Percentiles rank a stretch among this genome's conserved stretches.
Conservation (phyloP, 768 basidiomycete genomes). For the Cubamyces sp. region DNA sequence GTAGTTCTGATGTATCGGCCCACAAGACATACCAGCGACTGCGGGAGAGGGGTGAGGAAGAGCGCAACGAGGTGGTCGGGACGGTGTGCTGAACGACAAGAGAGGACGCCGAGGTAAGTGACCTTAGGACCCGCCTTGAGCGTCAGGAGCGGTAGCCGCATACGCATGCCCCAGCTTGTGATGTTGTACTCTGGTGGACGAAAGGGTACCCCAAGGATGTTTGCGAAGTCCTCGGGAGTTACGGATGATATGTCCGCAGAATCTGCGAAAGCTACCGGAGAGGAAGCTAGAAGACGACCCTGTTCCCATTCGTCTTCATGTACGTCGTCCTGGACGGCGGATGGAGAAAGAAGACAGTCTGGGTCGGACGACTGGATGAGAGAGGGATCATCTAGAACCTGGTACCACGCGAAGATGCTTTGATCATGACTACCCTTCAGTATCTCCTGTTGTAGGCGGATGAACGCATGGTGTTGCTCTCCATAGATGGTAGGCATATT, state of each 20-base stretch:
- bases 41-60: background rate
- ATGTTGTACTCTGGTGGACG: background rate
- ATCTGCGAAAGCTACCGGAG: background rate
- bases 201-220: background rate
- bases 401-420: slow-evolving; percentile 1
- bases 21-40: background rate
- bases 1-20: background rate
- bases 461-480: slow-evolving; percentile 9
- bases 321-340: background rate
- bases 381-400: too few relatives aligned
- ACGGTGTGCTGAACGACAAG: background rate
- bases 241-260: background rate
- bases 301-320: background rate
- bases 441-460: slow-evolving; percentile 10
- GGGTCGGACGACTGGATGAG: too few relatives aligned
- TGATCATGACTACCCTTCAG: slow-evolving; percentile 5
- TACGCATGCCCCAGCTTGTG: background rate
- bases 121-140: background rate
- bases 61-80: background rate
- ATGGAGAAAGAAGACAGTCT: background rate
- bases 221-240: background rate
- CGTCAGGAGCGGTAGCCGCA: background rate
- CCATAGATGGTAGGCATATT: slow-evolving; percentile 11
- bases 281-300: background rate
- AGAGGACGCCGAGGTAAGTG: background rate